Conservation (phyloP, 106 monocot genomes). For the Cymbidium sinense region DNA sequence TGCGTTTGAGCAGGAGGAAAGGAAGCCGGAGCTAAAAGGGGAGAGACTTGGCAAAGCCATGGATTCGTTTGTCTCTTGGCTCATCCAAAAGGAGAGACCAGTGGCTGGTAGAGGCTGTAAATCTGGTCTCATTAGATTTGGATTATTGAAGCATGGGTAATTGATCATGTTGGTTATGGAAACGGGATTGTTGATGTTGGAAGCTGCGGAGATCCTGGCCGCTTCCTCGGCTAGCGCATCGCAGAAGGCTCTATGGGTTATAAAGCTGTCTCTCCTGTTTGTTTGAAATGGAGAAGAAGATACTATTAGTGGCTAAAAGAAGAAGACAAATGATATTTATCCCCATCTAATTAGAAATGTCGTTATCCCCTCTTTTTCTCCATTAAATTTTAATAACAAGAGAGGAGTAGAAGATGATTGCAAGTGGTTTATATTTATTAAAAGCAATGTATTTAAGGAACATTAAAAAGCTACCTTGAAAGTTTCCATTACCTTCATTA, state of each 20-base stretch:
- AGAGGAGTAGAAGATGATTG: background rate
- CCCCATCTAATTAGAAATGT: background rate
- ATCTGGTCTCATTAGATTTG: background rate
- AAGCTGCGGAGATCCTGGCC: constrained; percentile 35
- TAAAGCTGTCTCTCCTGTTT: constrained; percentile 66
- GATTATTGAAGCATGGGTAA: background rate
- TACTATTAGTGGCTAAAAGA: background rate
- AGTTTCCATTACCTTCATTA: too few relatives aligned
- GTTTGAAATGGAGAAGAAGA: background rate
- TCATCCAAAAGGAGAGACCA: constrained; percentile 22
- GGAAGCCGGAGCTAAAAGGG: constrained; percentile 20
- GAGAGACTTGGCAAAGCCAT: background rate
- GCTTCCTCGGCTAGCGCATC: constrained; percentile 66
- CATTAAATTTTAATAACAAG: background rate
- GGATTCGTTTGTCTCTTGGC: too few relatives aligned
- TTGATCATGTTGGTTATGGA: background rate
- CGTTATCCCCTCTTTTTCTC: background rate
- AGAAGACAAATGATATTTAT: background rate
- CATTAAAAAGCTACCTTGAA: too few relatives aligned
- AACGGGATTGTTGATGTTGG: constrained; percentile 13
- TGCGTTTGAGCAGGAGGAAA: constrained; percentile 15
- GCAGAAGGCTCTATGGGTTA: constrained; percentile 72
- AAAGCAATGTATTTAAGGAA: background rate
- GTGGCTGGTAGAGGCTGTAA: background rate
- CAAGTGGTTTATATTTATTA: background rate